Evolutionary conservation across 1,139 yeast species (phyloP), one percentile per base, ranked within the genome.

Genomic region (Blastobotrys illinoisensis): DNA sequence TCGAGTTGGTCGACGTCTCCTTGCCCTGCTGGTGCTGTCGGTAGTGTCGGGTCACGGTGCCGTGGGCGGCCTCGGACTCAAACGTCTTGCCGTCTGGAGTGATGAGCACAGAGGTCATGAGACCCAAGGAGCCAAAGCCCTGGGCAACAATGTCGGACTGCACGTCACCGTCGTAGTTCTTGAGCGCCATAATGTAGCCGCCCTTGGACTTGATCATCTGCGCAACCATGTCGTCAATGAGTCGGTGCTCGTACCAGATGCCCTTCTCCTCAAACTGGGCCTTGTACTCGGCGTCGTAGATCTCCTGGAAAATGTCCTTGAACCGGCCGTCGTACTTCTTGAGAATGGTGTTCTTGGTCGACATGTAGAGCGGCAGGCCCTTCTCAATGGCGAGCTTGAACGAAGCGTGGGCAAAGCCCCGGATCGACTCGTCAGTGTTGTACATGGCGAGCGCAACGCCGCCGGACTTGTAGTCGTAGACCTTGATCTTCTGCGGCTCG

Each of bases 211-310:
- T 91, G 72, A 91, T 77, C 97, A 91, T 91, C 77, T 91, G 97
- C 20, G 98, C 98, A 58, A 91, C 98, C 98, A 91, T 91, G 71
- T 91, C 98, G 74, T 91, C 98, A 64, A 91, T 91, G 69, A 91
- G 79, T 68, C 98, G 83, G 79, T 91, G 98, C 76, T 91, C 97
- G 73, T 88, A 91, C 91, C 95, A 90, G 71, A 91, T 86, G 23
- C 89, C 93, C 50, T 77, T 77, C 53, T 77, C 77, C 68, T 89
- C 96, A 71, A 91, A 89, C 63, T 82, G 75, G 20, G 74, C 61
- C 74, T 85, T 81, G 77, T 87, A 91, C 63, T 80, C 79, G 51
- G 74, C 63, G 57, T 84, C 96, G 73, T 85, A 91, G 65, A 91
- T 75, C 60, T 79, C 82, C 75, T 88, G 89, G 78, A 91, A 91